phyloP scores from a whole-genome alignment of 495 filamentous ascomycete genomes.

The Polyplosphaeria fusca region DNA sequence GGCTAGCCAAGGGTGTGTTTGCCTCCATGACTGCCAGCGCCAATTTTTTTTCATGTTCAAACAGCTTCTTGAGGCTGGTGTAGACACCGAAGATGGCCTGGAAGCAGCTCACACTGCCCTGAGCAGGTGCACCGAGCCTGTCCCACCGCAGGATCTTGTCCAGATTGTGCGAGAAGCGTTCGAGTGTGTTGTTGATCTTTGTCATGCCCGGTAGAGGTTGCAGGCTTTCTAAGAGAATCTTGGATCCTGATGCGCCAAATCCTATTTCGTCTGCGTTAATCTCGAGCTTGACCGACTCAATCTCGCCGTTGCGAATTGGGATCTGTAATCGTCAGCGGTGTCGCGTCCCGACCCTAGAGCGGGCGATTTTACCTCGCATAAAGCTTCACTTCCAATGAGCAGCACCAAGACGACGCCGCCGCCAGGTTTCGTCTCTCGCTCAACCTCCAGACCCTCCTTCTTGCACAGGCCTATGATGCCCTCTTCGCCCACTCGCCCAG shows the following conservation, averaged over 20 bases:
- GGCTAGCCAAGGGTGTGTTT: constrained; percentile 49
- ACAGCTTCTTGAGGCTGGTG: constrained; percentile 59
- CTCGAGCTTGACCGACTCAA: constrained; percentile 36
- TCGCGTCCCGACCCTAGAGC: neutral
- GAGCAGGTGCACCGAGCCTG: constrained; percentile 65
- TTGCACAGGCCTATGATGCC: constrained; percentile 74
- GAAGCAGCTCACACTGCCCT: constrained; percentile 66
- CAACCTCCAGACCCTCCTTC: constrained; percentile 68
- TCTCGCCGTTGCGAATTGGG: constrained; percentile 14
- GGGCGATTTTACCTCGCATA: constrained; percentile 9
- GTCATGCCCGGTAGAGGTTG: constrained; percentile 45
- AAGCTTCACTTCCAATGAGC: constrained; percentile 22
- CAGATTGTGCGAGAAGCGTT: constrained; percentile 74
- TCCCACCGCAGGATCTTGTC: constrained; percentile 75
- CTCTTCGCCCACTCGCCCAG: constrained; percentile 65
- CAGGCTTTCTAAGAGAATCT: constrained; percentile 53
- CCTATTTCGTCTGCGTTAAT: neutral
- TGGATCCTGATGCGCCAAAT: constrained; percentile 43
- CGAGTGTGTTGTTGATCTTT: constrained; percentile 56
- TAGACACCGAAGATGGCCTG: constrained; percentile 82
- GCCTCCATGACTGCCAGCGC: constrained; percentile 43
- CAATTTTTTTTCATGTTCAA: constrained; percentile 65
- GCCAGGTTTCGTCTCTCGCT: constrained; percentile 75
- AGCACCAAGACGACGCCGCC: constrained; percentile 48
- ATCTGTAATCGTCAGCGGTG: constrained; percentile 10